Percentiles rank a stretch among this genome's conserved stretches.
phyloP scores from a whole-genome alignment of 345 rosid species.

The Eucalyptus cloeziana region DNA sequence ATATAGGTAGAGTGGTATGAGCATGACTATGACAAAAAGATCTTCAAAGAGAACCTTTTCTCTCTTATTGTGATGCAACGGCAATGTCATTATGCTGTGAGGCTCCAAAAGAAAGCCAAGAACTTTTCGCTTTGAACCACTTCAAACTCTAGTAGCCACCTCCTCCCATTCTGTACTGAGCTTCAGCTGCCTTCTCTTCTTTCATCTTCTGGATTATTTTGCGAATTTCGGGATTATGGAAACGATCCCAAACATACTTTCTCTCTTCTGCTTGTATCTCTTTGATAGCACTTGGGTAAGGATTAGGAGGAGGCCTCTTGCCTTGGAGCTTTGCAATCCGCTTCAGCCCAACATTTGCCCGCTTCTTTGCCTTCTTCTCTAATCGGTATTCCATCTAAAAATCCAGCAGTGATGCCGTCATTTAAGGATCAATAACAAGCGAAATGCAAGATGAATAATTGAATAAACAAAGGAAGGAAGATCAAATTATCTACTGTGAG shows the following conservation, averaged over 20 bases:
- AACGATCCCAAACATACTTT: slow-evolving; percentile 35
- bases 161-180: slow-evolving; percentile 33
- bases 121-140: not conserved
- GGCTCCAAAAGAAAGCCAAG: not conserved
- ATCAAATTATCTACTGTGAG: not conserved
- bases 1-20: not conserved
- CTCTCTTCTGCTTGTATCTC: slow-evolving; percentile 50
- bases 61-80: not conserved
- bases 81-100: not conserved
- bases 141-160: not conserved
- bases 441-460: not conserved
- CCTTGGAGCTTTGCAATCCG: slow-evolving; percentile 52
- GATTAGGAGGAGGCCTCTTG: slow-evolving; percentile 72
- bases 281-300: slow-evolving; percentile 53
- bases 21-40: not conserved
- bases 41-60: not conserved
- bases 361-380: slow-evolving; percentile 57
- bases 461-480: not conserved
- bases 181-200: slow-evolving; percentile 34
- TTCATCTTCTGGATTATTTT: slow-evolving; percentile 45
- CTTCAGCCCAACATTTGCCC: slow-evolving; percentile 59
- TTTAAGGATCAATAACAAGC: not conserved
- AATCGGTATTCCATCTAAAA: slow-evolving; percentile 43
- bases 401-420: not conserved
- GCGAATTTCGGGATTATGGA: slow-evolving; percentile 30